Percentiles rank a stretch among this genome's conserved stretches.
Evolutionary conservation across 345 rosid species (phyloP).

Genomic region (Lagerstroemia speciosa): DNA sequence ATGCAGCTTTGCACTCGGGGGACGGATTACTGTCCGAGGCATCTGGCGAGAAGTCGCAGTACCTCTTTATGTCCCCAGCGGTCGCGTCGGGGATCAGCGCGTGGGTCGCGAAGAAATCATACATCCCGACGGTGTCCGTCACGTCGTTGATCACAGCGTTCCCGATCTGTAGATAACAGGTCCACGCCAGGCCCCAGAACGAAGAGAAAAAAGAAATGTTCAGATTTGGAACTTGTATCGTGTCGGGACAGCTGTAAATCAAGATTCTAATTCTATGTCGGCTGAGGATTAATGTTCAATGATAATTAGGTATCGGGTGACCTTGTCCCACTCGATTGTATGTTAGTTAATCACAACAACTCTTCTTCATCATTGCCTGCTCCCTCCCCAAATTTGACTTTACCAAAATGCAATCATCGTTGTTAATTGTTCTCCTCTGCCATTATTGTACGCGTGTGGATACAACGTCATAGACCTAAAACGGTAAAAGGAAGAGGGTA

Average conservation of each 20-base stretch:
- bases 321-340: not conserved
- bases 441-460: not conserved
- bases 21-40: constrained; percentile 13
- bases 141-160: constrained; percentile 73
- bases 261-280: not conserved
- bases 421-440: not conserved
- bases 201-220: too few relatives aligned
- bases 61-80: constrained; percentile 14
- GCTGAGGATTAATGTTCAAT: not conserved
- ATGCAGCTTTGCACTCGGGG: constrained; percentile 30
- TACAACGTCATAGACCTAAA: too few relatives aligned
- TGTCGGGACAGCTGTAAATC: not conserved
- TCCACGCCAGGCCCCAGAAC: not conserved
- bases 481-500: too few relatives aligned
- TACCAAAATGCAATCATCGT: not conserved
- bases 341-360: not conserved
- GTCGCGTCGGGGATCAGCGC: constrained; percentile 49
- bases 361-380: too few relatives aligned
- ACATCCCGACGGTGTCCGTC: constrained; percentile 62
- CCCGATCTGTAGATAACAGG: constrained; percentile 44
- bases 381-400: not conserved
- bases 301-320: not conserved
- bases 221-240: too few relatives aligned
- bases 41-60: constrained; percentile 45
- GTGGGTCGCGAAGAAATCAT: constrained; percentile 49